These are phyloP conservation scores for Omphalotus guepiniiformis DNA, from an alignment of 768 basidiomycete genomes.

Conservation along the genomic window DNA sequence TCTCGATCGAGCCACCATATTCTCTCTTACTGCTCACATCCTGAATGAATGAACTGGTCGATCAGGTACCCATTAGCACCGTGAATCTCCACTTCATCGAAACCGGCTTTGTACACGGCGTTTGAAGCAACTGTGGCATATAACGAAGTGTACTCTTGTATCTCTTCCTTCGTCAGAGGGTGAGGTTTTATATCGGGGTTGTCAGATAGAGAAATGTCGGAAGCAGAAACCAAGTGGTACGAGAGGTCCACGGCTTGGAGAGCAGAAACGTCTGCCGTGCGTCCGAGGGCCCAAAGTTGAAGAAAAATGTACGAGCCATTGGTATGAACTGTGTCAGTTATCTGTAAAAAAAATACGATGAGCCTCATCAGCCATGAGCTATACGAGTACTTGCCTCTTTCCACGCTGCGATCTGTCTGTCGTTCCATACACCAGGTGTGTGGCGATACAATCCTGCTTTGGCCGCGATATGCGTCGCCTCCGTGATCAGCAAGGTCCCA, in stretches of 20 bases:
- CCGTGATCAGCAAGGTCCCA: conserved; percentile 36
- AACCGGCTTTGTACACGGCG: conserved; percentile 43
- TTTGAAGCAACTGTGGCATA: conserved; percentile 43
- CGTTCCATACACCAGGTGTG: conserved; percentile 17
- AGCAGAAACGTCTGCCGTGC: conserved; percentile 17
- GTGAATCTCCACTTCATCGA: conserved; percentile 52
- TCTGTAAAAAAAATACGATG: conserved; percentile 14
- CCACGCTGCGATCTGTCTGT: conserved; percentile 16
- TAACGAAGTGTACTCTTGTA: conserved; percentile 33
- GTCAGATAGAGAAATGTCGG: conserved; percentile 11
- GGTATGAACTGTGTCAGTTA: conserved; percentile 47
- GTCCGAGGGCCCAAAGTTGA: conserved; percentile 51
- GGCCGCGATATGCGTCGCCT: conserved; percentile 33
- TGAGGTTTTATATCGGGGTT: conserved; percentile 14
- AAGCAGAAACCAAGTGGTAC: conserved; percentile 23
- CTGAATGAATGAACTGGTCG: conserved; percentile 50
- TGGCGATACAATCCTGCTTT: conserved; percentile 19
- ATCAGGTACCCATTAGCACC: conserved; percentile 28
- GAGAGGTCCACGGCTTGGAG: conserved; percentile 2
- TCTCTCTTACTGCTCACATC: conserved; percentile 39
- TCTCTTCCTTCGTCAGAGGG: conserved; percentile 35
- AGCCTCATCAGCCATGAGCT: neutral
- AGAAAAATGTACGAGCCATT: conserved; percentile 32
- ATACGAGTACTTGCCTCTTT: conserved; percentile 10
- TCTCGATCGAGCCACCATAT: conserved; percentile 50